These are phyloP conservation scores for Aspergillus proliferans DNA, from an alignment of 2,329 filamentous ascomycete genomes.

Conservation along the genomic window DNA sequence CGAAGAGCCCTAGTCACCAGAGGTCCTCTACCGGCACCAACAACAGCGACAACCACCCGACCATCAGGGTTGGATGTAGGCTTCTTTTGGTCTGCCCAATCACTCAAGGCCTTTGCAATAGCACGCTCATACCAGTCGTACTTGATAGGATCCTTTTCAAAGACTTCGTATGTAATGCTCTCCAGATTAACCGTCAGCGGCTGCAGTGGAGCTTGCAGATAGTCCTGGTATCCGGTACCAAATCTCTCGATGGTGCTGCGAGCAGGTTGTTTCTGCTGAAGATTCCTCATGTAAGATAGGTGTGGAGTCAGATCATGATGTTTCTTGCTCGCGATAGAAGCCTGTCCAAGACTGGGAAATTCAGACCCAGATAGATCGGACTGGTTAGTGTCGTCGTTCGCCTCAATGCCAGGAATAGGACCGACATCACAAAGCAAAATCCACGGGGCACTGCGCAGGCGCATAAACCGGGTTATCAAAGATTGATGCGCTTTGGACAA, in stretches of 20 bases:
- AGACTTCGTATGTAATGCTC: slow-evolving; percentile 95
- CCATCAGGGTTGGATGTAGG: slow-evolving; percentile 66
- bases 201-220: slow-evolving; percentile 89
- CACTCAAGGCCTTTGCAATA: slow-evolving; percentile 69
- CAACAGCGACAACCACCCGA: slow-evolving; percentile 79
- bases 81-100: slow-evolving; percentile 68
- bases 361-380: slow-evolving; percentile 25
- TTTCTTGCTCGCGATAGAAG: slow-evolving; percentile 47
- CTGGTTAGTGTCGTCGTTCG: slow-evolving; percentile 12
- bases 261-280: slow-evolving; percentile 74
- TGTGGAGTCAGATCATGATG: slow-evolving; percentile 56
- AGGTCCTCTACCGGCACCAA: slow-evolving; percentile 86
- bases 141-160: slow-evolving; percentile 96
- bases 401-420: slow-evolving; percentile 44
- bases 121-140: slow-evolving; percentile 93
- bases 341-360: slow-evolving; percentile 67
- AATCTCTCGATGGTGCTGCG: slow-evolving; percentile 59
- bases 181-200: slow-evolving; percentile 94
- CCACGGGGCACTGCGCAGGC: slow-evolving; percentile 54
- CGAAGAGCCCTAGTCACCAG: slow-evolving; percentile 80
- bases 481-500: slow-evolving; percentile 54
- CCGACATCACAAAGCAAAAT: slow-evolving; percentile 55
- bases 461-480: slow-evolving; percentile 52
- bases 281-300: slow-evolving; percentile 73
- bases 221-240: slow-evolving; percentile 77